These are phyloP conservation scores for Phaeophleospora eucalypticola DNA, from an alignment of 2,329 filamentous ascomycete genomes.

Conservation along the genomic window DNA sequence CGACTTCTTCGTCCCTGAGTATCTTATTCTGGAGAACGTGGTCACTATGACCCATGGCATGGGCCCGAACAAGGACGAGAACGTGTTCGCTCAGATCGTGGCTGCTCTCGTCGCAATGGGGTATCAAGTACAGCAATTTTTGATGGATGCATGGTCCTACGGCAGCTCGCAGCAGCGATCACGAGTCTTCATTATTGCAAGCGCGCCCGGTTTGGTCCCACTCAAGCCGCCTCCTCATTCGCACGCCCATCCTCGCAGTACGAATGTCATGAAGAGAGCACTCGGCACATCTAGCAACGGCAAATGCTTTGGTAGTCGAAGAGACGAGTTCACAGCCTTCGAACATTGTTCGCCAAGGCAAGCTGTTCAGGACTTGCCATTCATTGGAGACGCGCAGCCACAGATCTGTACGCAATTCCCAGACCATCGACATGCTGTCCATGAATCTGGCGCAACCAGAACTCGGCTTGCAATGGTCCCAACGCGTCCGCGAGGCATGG, in stretches of 20 bases:
- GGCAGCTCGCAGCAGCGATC: conserved; percentile 63
- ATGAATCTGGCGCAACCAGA: conserved; percentile 40
- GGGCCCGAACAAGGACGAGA: conserved; percentile 44
- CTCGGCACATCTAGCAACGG: conserved; percentile 61
- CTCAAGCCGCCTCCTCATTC: conserved; percentile 56
- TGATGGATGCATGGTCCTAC: conserved; percentile 65
- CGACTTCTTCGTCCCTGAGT: conserved; percentile 71
- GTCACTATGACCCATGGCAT: conserved; percentile 53
- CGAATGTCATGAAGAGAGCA: conserved; percentile 25
- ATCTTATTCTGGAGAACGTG: conserved; percentile 75
- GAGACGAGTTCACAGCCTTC: conserved; percentile 56
- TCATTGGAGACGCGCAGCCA: conserved; percentile 57
- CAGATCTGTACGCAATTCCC: conserved; percentile 62
- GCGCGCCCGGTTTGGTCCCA: conserved; percentile 60
- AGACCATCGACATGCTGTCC: conserved; percentile 58
- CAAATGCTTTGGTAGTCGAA: conserved; percentile 54
- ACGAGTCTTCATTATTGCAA: conserved; percentile 67
- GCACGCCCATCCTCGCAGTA: conserved; percentile 54
- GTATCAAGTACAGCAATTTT: conserved; percentile 67
- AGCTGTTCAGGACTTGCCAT: conserved; percentile 58
- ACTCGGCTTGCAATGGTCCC: conserved; percentile 57
- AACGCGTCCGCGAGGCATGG: conserved; percentile 42
- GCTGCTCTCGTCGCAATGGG: conserved; percentile 70
- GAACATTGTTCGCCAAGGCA: conserved; percentile 50
- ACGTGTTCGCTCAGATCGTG: conserved; percentile 69